Evolutionary conservation across 176 grass and related monocot genomes (phyloP).

Genomic region (Hyparrhenia diplandra): DNA sequence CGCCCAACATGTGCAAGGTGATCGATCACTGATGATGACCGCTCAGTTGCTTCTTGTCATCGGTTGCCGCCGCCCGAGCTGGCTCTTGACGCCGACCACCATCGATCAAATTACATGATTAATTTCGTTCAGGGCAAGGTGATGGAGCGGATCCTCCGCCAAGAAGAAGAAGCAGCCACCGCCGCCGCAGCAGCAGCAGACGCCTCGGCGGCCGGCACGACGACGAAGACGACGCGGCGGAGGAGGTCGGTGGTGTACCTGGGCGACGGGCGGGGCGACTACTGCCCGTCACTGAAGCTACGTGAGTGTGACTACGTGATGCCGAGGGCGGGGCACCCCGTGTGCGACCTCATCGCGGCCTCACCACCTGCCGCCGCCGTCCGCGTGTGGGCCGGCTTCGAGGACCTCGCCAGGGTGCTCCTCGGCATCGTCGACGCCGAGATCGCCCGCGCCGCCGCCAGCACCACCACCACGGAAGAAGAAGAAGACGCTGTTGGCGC

Average conservation of each 20-base stretch:
- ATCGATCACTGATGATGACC: no score
- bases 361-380: conserved; percentile 27
- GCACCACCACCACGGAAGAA: neutral
- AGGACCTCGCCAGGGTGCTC: conserved; percentile 57
- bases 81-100: neutral
- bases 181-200: no score
- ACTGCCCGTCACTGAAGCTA: conserved; percentile 69
- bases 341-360: conserved; percentile 61
- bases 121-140: conserved; percentile 45
- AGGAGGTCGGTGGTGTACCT: conserved; percentile 53
- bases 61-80: no score
- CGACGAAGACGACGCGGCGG: no score
- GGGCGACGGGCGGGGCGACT: conserved; percentile 82
- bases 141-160: conserved; percentile 48
- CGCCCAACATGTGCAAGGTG: conserved; percentile 99
- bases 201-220: neutral
- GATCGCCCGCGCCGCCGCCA: neutral
- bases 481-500: neutral
- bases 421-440: conserved; percentile 38
- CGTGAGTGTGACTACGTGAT: conserved; percentile 53
- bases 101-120: neutral
- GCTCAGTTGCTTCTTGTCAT: neutral
- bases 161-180: conserved; percentile 2
- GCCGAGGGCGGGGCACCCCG: conserved; percentile 65
- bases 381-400: conserved; percentile 47